Conservation (phyloP, 805 yeast genomes). For the Cyberlindnera misumaiensis region DNA sequence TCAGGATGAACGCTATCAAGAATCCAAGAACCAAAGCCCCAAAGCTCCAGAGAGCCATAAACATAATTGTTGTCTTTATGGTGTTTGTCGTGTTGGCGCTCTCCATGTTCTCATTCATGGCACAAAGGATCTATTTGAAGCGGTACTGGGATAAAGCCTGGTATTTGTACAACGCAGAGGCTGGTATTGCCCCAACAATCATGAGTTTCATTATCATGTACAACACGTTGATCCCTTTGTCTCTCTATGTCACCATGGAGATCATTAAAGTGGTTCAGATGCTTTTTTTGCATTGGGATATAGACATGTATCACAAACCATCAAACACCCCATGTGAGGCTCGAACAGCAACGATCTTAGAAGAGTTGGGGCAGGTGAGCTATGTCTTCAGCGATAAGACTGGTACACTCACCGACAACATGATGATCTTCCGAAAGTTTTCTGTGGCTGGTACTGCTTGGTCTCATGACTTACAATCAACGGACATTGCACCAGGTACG, state of each 20-base stretch:
- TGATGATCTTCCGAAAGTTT: slow-evolving; percentile 86
- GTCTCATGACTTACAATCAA: slow-evolving; percentile 64
- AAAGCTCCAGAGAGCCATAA: slow-evolving; percentile 75
- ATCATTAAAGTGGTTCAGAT: slow-evolving; percentile 87
- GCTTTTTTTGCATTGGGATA: slow-evolving; percentile 75
- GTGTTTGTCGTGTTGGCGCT: slow-evolving; percentile 70
- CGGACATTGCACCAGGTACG: no score
- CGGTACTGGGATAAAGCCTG: slow-evolving; percentile 43
- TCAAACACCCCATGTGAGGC: slow-evolving; percentile 92
- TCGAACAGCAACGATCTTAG: slow-evolving; percentile 89
- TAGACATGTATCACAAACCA: slow-evolving; percentile 86
- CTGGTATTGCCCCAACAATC: slow-evolving; percentile 79
- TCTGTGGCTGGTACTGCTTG: slow-evolving; percentile 86
- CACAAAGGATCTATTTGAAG: slow-evolving; percentile 49
- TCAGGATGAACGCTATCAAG: slow-evolving; percentile 88
- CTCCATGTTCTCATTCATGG: slow-evolving; percentile 78
- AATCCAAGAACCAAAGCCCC: slow-evolving; percentile 93
- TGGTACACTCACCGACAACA: slow-evolving; percentile 92
- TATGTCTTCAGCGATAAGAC: slow-evolving; percentile 95
- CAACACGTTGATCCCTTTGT: slow-evolving; percentile 90
- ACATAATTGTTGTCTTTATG: slow-evolving; percentile 81
- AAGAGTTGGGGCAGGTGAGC: slow-evolving; percentile 94
- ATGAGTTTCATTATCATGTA: slow-evolving; percentile 98
- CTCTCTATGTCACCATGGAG: slow-evolving; percentile 94
- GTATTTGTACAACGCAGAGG: slow-evolving; percentile 71